These are phyloP conservation scores for Collybia mongolica DNA, from an alignment of 768 basidiomycete species.

Conservation along the genomic window DNA sequence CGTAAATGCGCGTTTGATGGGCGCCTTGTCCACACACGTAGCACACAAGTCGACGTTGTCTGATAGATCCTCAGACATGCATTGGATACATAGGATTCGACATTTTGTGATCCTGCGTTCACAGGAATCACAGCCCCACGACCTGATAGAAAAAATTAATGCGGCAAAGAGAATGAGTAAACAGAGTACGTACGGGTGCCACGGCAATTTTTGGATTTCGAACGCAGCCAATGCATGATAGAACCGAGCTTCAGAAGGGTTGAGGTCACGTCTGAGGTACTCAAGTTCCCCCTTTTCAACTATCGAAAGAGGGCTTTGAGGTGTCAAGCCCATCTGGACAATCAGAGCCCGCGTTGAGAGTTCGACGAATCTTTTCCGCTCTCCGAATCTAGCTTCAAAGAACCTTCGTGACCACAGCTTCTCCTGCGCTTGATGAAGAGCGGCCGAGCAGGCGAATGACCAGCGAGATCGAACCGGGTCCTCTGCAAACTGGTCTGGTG, in stretches of 20 bases:
- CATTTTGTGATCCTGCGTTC: slow-evolving; percentile 29
- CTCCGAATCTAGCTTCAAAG: slow-evolving; percentile 26
- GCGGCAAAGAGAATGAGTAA: not conserved
- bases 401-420: slow-evolving; percentile 29
- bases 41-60: slow-evolving; percentile 32
- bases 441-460: slow-evolving; percentile 30
- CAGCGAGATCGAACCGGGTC: slow-evolving; percentile 30
- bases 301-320: slow-evolving; percentile 23
- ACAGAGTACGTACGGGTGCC: slow-evolving; percentile 28
- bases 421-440: slow-evolving; percentile 27
- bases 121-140: slow-evolving; percentile 32
- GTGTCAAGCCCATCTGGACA: slow-evolving; percentile 27
- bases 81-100: slow-evolving; percentile 29
- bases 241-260: slow-evolving; percentile 32
- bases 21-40: slow-evolving; percentile 26
- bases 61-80: slow-evolving; percentile 29
- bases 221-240: slow-evolving; percentile 31
- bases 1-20: slow-evolving; percentile 25
- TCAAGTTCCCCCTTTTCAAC: slow-evolving; percentile 27
- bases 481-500: slow-evolving; percentile 21
- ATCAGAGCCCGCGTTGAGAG: slow-evolving; percentile 26
- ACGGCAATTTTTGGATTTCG: slow-evolving; percentile 31
- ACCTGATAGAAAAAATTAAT: slow-evolving; percentile 8
- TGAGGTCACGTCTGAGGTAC: slow-evolving; percentile 25
- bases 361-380: slow-evolving; percentile 29